A percentile compares a stretch with the other conserved stretches of the same genome.
Evolutionary conservation across 805 yeast species (phyloP).

Genomic region (Isabelozyma rhagii): DNA sequence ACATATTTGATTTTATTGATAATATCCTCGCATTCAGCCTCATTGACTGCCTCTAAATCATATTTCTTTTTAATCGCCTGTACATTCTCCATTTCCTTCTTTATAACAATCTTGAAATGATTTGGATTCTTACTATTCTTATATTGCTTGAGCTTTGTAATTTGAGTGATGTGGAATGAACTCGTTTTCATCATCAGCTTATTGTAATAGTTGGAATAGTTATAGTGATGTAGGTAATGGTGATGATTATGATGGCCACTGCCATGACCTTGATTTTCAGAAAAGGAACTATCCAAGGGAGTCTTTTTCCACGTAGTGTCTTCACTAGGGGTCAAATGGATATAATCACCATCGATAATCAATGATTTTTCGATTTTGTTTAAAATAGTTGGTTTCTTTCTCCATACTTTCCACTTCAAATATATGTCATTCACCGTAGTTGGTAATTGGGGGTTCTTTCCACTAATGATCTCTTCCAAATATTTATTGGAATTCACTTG

Average conservation of each 20-base stretch:
- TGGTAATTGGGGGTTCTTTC: conserved; percentile 27
- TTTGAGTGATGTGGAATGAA: conserved; percentile 80
- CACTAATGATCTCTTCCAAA: conserved; percentile 28
- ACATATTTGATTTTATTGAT: conserved; percentile 65
- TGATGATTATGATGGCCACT: conserved; percentile 24
- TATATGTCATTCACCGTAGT: conserved; percentile 53
- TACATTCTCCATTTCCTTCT: conserved; percentile 24
- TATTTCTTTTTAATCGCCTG: conserved; percentile 77
- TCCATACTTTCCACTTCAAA: conserved; percentile 82
- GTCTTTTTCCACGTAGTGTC: conserved; percentile 49
- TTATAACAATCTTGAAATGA: conserved; percentile 76
- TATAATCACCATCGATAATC: conserved; percentile 91
- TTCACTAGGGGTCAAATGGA: conserved; percentile 83
- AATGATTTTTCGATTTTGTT: conserved; percentile 77
- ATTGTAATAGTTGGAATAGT: conserved; percentile 44
- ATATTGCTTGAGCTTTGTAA: conserved; percentile 72
- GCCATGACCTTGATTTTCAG: conserved; percentile 9
- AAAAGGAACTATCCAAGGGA: conserved; percentile 29
- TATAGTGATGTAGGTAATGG: conserved; percentile 36
- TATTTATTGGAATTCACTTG: conserved; percentile 16
- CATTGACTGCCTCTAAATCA: conserved; percentile 73
- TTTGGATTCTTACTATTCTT: conserved; percentile 58
- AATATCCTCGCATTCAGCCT: conserved; percentile 66
- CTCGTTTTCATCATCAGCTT: conserved; percentile 78
- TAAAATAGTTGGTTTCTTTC: conserved; percentile 82